These are phyloP conservation scores for Craspedostauros australis DNA, from an alignment of 108 stramenopile genomes.

Conservation along the genomic window DNA sequence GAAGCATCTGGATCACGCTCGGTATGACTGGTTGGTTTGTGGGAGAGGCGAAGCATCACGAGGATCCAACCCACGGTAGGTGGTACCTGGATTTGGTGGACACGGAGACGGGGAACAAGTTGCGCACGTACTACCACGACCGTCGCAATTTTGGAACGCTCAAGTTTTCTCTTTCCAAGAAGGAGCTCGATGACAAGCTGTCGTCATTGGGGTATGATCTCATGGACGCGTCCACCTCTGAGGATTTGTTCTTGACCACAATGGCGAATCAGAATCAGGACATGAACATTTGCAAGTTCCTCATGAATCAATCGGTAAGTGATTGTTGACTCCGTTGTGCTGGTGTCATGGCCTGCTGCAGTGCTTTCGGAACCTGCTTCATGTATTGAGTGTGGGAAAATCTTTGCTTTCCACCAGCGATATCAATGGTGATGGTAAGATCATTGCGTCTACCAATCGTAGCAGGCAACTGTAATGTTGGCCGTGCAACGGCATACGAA, in stretches of 20 bases:
- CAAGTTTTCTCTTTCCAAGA: slow-evolving; percentile 49
- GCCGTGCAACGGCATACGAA: too few species aligned
- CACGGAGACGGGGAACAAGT: slow-evolving; percentile 2
- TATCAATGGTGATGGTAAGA: too few species aligned
- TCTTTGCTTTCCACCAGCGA: too few species aligned
- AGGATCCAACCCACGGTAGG: slow-evolving; percentile 29
- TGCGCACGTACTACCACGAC: slow-evolving; percentile 54
- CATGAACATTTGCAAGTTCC: slow-evolving; percentile 74
- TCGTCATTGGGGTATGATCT: slow-evolving; percentile 66
- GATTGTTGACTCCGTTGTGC: too few species aligned
- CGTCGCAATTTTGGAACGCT: slow-evolving; percentile 80
- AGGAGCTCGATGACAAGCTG: slow-evolving; percentile 59
- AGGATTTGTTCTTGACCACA: slow-evolving; percentile 42
- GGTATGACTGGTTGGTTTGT: slow-evolving; percentile 83
- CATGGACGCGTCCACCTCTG: slow-evolving; percentile 41
- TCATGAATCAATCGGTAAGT: slow-evolving; percentile 67
- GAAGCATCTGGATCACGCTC: slow-evolving; percentile 81
- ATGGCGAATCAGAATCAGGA: slow-evolving; percentile 32
- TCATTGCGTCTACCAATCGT: too few species aligned
- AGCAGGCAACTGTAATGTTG: too few species aligned
- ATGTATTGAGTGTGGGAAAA: too few species aligned
- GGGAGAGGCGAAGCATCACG: slow-evolving; percentile 22
- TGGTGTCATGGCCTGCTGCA: too few species aligned
- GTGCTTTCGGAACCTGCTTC: too few species aligned
- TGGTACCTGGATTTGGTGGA: slow-evolving; percentile 66